Conservation (phyloP, 768 basidiomycete genomes). For the Mycena olivaceomarginata region DNA sequence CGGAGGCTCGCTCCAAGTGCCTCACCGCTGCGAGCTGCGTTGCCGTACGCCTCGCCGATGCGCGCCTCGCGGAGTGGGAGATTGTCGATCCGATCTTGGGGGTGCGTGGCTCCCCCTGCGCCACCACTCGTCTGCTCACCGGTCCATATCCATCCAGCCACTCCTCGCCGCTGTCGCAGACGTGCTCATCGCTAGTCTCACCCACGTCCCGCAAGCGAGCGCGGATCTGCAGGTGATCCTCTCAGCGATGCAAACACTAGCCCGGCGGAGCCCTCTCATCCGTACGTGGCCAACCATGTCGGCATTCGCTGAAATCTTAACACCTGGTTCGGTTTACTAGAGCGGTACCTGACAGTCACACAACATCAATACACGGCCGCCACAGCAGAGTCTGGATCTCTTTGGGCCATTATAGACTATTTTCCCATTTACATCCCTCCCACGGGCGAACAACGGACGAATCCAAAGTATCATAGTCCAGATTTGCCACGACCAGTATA, state of each 20-base stretch:
- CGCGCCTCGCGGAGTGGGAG: background rate
- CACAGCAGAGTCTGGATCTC: too few relatives aligned
- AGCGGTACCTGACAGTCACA: too few relatives aligned
- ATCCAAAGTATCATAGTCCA: too few relatives aligned
- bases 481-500: too few relatives aligned
- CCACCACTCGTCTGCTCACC: background rate
- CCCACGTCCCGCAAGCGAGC: background rate
- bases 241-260: background rate
- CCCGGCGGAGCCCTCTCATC: constrained; percentile 16
- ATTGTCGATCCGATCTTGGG: constrained; percentile 30
- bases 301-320: background rate
- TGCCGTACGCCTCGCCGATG: background rate
- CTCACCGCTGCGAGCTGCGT: background rate
- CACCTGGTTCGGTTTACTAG: too few relatives aligned
- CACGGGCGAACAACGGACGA: too few relatives aligned
- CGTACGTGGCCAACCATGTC: background rate
- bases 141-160: background rate
- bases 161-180: constrained; percentile 2
- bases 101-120: constrained; percentile 1
- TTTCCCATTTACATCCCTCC: too few relatives aligned
- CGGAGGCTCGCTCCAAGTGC: too few relatives aligned
- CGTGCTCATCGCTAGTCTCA: background rate
- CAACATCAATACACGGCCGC: too few relatives aligned
- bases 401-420: too few relatives aligned
- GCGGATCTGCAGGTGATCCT: background rate